Base-by-base conservation (phyloP, 768 basidiomycete species). In the Pulveroboletus sp. region DNA sequence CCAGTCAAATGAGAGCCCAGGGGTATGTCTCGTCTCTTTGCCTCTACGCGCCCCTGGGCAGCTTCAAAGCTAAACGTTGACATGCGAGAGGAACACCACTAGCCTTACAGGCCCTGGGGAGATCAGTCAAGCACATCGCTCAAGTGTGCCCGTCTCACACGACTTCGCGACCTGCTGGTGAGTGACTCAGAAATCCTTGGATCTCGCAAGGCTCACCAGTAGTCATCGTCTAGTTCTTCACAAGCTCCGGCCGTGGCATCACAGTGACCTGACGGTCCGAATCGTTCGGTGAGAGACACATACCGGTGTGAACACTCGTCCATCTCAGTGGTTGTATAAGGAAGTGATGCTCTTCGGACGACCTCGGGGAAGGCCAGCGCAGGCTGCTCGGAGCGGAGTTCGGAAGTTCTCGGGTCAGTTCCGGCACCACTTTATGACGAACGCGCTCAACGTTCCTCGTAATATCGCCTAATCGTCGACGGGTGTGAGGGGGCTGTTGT, bases 391-490 rank as follows among this genome's bases (percentile, higher is more conserved):
- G 44, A 56, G 39, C 15, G 10, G 42, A 42, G 30, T 38, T 18
- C 41, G 35, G 49, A 35, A n/a, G 27, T 12, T 54, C 26, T 63
- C 63, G 63, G 60, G 56, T 52, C 52, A 43, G 33, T 49, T 33
- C 42, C 30, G 10, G 35, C 30, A 17, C 47, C 30, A 17, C 47
- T 55, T 49, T 40, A 32, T 36, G 57, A 38, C 37, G 35, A 50
- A 1, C 31, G 10, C 10, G 45, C 28, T 38, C 46, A 47, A 51
- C 51, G 52, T 60, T 64, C 49, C 48, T 43, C 17, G 53, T 55
- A 55, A 63, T 62, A 47, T 64, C 63, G 61, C 60, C 58, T 63
- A 65, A 59, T 42, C 40, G 17, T 54, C 27, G 17, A 40, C 46
- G 52, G 49, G 58, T 45, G 52, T 65, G 57, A 47, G 51, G 44